Conservation (phyloP, 352 stramenopile genomes). For the Globisporangium spinosum region DNA sequence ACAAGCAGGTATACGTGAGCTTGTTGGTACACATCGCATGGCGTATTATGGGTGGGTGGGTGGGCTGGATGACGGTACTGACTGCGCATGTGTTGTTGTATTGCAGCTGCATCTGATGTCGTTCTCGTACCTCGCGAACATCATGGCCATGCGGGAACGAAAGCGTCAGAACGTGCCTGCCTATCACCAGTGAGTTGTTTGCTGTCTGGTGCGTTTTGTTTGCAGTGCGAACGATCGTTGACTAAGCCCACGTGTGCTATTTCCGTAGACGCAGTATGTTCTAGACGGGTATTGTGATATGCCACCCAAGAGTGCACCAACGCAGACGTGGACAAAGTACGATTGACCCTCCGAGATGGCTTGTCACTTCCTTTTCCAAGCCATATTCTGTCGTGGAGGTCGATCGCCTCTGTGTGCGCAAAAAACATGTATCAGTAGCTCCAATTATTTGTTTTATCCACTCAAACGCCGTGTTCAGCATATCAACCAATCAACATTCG, state of each 20-base stretch:
- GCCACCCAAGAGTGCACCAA: background rate
- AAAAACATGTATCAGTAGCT: constrained; percentile 15
- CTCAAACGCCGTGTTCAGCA: background rate
- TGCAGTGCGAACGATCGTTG: background rate
- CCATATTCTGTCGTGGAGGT: constrained; percentile 12
- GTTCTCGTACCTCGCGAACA: constrained; percentile 50
- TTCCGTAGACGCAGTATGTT: constrained; percentile 43
- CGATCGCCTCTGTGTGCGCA: background rate
- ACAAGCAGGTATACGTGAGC: constrained; percentile 31
- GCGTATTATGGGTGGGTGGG: background rate
- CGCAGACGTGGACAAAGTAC: background rate
- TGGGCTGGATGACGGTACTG: background rate
- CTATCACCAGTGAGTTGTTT: constrained; percentile 18
- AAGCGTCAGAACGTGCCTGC: constrained; percentile 27
- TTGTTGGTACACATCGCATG: background rate
- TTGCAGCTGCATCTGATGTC: constrained; percentile 43
- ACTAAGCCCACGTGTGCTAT: background rate
- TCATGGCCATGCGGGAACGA: constrained; percentile 46
- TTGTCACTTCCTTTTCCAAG: constrained; percentile 13
- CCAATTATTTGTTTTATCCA: constrained; percentile 15
- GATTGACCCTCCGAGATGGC: background rate
- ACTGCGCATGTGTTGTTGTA: background rate
- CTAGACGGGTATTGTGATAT: constrained; percentile 9
- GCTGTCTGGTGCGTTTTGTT: background rate
- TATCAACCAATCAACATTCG: constrained; percentile 4